phyloP scores from a whole-genome alignment of 1,284 basidiomycete genomes.

The Malassezia dermatis region DNA sequence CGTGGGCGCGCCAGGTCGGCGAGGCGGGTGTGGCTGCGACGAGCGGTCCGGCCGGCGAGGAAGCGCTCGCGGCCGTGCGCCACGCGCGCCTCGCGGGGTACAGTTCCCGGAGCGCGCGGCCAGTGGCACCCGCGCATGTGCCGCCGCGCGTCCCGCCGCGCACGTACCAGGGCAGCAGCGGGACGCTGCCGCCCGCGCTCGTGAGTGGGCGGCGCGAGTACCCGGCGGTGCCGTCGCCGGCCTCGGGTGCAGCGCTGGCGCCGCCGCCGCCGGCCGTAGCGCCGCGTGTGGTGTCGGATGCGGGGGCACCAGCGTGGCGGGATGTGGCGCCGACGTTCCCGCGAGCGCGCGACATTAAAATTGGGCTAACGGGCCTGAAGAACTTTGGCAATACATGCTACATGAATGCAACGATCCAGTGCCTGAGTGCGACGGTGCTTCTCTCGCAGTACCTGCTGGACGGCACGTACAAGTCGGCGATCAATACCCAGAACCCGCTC shows the following conservation, averaged over 20 bases:
- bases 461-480: constrained; percentile 71
- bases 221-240: not conserved
- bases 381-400: constrained; percentile 48
- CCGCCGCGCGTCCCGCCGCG: constrained; percentile 3
- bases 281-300: not conserved
- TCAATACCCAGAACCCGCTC: constrained; percentile 77
- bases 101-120: not conserved
- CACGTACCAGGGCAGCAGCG: not conserved
- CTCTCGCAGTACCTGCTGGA: constrained; percentile 41
- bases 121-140: not conserved
- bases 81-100: constrained; percentile 8
- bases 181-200: not conserved
- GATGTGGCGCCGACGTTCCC: not conserved
- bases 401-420: constrained; percentile 47
- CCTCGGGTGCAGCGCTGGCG: not conserved
- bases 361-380: constrained; percentile 43
- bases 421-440: constrained; percentile 41
- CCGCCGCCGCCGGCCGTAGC: constrained; percentile 3
- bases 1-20: constrained; percentile 65
- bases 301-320: not conserved
- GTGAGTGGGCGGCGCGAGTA: constrained; percentile 1
- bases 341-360: constrained; percentile 19
- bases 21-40: constrained; percentile 51
- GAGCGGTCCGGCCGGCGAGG: constrained; percentile 7
- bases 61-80: constrained; percentile 7